Conservation (phyloP, 441 rosid species). For the Erysimum pusillum region DNA sequence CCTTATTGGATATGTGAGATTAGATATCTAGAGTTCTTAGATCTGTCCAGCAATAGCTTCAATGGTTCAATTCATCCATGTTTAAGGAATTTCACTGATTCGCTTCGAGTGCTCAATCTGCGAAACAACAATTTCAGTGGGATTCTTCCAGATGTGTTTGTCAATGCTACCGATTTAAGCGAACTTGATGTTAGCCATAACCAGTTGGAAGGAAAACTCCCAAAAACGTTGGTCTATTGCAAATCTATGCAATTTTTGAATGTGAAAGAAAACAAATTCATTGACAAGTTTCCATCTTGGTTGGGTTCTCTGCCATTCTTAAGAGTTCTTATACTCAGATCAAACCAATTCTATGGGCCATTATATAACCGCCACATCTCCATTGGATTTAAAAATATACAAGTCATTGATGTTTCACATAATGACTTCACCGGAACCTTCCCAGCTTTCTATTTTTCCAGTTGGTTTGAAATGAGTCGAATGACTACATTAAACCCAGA, state of each 20-base stretch:
- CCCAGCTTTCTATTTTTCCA: neutral
- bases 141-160: neutral
- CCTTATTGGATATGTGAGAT: neutral
- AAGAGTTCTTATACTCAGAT: neutral
- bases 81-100: neutral
- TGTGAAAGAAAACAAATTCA: neutral
- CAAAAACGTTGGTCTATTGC: neutral
- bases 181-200: neutral
- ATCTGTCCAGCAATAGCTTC: neutral
- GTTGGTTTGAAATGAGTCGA: neutral
- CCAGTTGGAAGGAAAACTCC: neutral
- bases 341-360: neutral
- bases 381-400: neutral
- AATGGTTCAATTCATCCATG: neutral
- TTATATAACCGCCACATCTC: neutral
- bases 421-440: neutral
- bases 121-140: neutral
- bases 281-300: neutral
- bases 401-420: neutral
- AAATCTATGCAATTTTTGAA: neutral
- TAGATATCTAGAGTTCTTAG: neutral
- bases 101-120: neutral
- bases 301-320: neutral
- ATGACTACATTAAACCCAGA: neutral
- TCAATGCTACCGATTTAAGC: rapidly evolving